Percentiles rank a stretch among this genome's conserved stretches.
These are phyloP conservation scores for Cylindrotheca closterium DNA, from an alignment of 108 stramenopile genomes.

Conservation along the genomic window DNA sequence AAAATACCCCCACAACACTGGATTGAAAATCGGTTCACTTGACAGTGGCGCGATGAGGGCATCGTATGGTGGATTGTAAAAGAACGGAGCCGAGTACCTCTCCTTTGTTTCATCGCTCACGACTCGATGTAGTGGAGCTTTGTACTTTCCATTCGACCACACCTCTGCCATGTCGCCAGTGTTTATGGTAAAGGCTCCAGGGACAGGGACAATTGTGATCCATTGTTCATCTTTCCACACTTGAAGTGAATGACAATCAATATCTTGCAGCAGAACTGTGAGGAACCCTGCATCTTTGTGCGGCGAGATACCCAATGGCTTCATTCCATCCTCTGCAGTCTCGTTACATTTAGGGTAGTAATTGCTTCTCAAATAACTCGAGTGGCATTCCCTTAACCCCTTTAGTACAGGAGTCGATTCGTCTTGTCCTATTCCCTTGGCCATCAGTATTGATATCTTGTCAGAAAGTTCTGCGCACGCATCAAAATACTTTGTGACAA, in stretches of 20 bases:
- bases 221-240: constrained; percentile 65
- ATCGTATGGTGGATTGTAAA: constrained; percentile 88
- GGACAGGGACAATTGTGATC: constrained; percentile 76
- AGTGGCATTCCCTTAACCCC: constrained; percentile 59
- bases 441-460: constrained; percentile 60
- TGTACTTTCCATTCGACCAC: constrained; percentile 88
- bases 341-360: constrained; percentile 76
- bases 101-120: constrained; percentile 57
- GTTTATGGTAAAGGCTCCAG: constrained; percentile 89
- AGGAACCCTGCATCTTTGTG: constrained; percentile 92
- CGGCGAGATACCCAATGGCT: constrained; percentile 72
- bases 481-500: constrained; percentile 65
- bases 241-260: constrained; percentile 78
- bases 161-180: constrained; percentile 93
- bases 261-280: constrained; percentile 87
- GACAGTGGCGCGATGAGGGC: constrained; percentile 46
- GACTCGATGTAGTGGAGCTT: constrained; percentile 90
- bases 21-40: constrained; percentile 37
- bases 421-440: constrained; percentile 54
- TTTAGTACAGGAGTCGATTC: constrained; percentile 31
- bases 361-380: constrained; percentile 83
- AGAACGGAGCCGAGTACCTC: constrained; percentile 91
- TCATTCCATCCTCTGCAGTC: constrained; percentile 9
- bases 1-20: constrained; percentile 78
- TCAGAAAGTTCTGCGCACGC: constrained; percentile 67